Base-by-base conservation (phyloP, 805 yeast genomes). In the Danielia reshetovae region DNA sequence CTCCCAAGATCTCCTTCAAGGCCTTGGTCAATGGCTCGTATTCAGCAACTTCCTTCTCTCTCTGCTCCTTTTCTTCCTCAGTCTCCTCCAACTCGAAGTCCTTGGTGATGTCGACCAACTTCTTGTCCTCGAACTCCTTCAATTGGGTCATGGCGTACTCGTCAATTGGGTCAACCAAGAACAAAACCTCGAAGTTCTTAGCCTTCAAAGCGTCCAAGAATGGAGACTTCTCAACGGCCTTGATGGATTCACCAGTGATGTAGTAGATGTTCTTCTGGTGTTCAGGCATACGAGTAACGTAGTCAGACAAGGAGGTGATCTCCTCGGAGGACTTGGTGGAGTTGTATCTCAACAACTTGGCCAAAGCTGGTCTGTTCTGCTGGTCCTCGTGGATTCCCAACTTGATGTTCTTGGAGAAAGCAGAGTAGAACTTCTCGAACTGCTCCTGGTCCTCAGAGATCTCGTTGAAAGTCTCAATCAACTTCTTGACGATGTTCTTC, bases 141-240 rank as follows among this genome's bases (percentile, higher is more conserved):
- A 93, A 80, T 75, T 93, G 98, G 57, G 96, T 86, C 88, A 88
- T 88, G 55, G 97, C 97, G 67, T 93, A 93, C 77, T 93, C 99
- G 63, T 93, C 99, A 70, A 93, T 93, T 73, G 99, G 98, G 72
- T 93, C 99, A 73, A 83, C 94, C 65, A 93, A 72, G 87, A 82
- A 93, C 65, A 93, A 78, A 46, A 93, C 98, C 77, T 93, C 99
- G 57, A 93, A 93, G 76, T 86, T 84, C 81, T 93, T 94, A 54
- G 95, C 95, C 79, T 89, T 93, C 71, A 90, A 81, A 52, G 95
- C 97, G 60, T 93, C 97, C 70, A 93, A 81, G 85, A 93, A 93
- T 71, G 99, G 99, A 54, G 97, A 90, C 72, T 87, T 87, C 79
- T 93, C 97, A 59, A 93, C 95, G 54, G 96, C 87, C 81, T 93